phyloP scores from a whole-genome alignment of 306 rosid species.

The Quercus gilva region DNA sequence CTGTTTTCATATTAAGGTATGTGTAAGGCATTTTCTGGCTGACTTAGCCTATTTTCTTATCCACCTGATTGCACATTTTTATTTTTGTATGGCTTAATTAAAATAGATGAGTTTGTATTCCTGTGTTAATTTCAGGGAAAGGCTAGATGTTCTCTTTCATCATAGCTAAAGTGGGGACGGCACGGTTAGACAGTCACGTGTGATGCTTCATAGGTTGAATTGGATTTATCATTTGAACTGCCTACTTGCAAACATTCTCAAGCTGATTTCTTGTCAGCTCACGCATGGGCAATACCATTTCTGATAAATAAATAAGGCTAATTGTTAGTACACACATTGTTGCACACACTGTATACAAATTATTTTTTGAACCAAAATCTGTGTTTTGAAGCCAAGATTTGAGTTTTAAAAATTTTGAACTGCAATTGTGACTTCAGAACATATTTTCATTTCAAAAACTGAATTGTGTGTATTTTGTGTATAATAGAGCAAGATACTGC shows the following conservation, averaged over 20 bases:
- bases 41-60: background rate
- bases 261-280: background rate
- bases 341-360: too few relatives aligned
- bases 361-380: too few relatives aligned
- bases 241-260: too few relatives aligned
- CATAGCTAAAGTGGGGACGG: background rate
- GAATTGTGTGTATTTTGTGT: too few relatives aligned
- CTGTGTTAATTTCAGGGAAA: constrained; percentile 21
- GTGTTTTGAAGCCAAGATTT: too few relatives aligned
- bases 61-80: constrained; percentile 1
- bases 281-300: background rate
- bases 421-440: too few relatives aligned
- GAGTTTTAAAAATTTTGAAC: too few relatives aligned
- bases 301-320: background rate
- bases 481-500: too few relatives aligned
- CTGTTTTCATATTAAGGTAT: constrained; percentile 30
- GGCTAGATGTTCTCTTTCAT: constrained; percentile 4
- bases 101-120: background rate
- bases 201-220: background rate
- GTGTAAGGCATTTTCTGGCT: background rate
- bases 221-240: background rate
- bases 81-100: background rate
- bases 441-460: too few relatives aligned
- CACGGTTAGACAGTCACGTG: background rate
- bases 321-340: too few relatives aligned